phyloP scores from a whole-genome alignment of 1,139 yeast genomes.

The Suhomyces panamericanus region DNA sequence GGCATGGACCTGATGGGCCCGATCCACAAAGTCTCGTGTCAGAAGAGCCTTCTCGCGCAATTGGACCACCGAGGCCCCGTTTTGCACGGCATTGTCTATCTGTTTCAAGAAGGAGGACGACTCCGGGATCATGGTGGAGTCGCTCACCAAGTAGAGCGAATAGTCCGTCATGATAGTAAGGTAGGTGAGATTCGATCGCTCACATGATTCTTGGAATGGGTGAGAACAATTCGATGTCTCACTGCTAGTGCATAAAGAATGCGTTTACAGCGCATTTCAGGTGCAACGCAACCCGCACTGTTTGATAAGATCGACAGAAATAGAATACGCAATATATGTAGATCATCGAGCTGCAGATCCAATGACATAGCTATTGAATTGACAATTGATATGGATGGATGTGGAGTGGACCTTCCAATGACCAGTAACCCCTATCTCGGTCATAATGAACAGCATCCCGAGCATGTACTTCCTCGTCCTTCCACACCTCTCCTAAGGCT shows the following conservation, averaged over 20 bases:
- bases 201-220: too few relatives aligned
- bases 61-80: slow-evolving; percentile 82
- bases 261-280: neutral
- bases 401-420: too few relatives aligned
- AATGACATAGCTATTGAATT: neutral
- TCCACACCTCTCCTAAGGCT: too few relatives aligned
- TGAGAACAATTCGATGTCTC: too few relatives aligned
- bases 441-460: too few relatives aligned
- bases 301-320: too few relatives aligned
- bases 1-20: slow-evolving; percentile 61
- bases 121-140: slow-evolving; percentile 71
- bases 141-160: slow-evolving; percentile 76
- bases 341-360: neutral
- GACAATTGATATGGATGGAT: neutral
- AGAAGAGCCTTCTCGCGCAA: slow-evolving; percentile 75
- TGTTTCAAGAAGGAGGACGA: slow-evolving; percentile 59
- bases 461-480: too few relatives aligned
- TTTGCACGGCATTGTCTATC: slow-evolving; percentile 59
- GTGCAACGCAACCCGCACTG: too few relatives aligned
- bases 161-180: slow-evolving; percentile 42
- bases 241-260: neutral
- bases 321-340: too few relatives aligned
- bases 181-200: too few relatives aligned
- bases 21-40: slow-evolving; percentile 64
- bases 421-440: too few relatives aligned